Evolutionary conservation across 176 grass and related monocot genomes (phyloP).

Genomic region (Musa itinerans): DNA sequence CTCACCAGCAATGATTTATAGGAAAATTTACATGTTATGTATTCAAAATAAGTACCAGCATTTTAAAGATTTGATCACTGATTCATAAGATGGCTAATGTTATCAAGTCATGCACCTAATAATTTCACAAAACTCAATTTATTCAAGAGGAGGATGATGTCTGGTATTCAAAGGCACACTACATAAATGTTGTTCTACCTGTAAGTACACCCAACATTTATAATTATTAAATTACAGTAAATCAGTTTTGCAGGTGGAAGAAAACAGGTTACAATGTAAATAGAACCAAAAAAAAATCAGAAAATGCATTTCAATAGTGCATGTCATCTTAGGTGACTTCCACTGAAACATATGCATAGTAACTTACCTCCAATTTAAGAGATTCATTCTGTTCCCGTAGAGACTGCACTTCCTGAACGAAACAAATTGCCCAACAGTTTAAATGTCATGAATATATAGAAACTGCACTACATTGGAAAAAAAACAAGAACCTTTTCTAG

Average conservation of each 20-base stretch:
- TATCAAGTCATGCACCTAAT: too few species aligned
- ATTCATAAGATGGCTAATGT: too few species aligned
- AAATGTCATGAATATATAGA: conserved; percentile 17
- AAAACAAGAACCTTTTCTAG: conserved; percentile 56
- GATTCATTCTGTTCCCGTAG: conserved; percentile 55
- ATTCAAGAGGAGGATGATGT: too few species aligned
- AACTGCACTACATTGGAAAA: conserved; percentile 15
- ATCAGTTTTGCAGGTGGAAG: background rate
- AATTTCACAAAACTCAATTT: too few species aligned
- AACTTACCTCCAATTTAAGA: conserved; percentile 62
- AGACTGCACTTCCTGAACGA: conserved; percentile 67
- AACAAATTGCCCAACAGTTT: conserved; percentile 19
- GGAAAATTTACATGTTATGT: too few species aligned
- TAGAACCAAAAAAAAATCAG: background rate
- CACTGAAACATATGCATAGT: background rate
- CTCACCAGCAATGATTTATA: too few species aligned
- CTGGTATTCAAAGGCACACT: too few species aligned
- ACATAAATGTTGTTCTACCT: too few species aligned
- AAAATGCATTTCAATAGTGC: background rate
- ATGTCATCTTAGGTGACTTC: background rate
- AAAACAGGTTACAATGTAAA: background rate
- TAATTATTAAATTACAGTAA: background rate
- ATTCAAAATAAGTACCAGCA: too few species aligned
- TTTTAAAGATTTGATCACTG: too few species aligned
- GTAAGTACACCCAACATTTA: background rate